A percentile compares a stretch with the other conserved stretches of the same genome.
Evolutionary conservation across 805 yeast species (phyloP).

Genomic region (Ogataea ganodermae): DNA sequence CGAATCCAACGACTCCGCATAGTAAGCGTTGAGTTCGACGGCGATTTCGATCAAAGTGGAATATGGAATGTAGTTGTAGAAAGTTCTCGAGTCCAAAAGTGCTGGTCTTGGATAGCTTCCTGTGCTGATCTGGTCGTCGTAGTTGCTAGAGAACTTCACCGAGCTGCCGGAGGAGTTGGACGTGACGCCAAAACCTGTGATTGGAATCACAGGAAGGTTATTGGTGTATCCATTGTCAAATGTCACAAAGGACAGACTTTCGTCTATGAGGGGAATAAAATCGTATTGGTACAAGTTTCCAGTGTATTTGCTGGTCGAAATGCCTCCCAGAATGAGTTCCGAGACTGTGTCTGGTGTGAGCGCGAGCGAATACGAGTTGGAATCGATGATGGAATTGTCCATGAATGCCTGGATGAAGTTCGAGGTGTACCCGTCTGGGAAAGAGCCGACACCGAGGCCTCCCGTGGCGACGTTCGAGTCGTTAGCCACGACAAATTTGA

Average conservation of each 20-base stretch:
- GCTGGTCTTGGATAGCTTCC: conserved; percentile 50
- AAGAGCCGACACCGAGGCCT: conserved; percentile 48
- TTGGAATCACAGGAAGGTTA: conserved; percentile 45
- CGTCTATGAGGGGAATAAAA: conserved; percentile 44
- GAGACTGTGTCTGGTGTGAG: conserved; percentile 36
- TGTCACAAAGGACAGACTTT: conserved; percentile 10
- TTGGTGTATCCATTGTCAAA: conserved; percentile 21
- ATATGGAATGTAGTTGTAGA: conserved; percentile 54
- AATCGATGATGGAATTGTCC: conserved; percentile 32
- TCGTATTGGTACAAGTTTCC: conserved; percentile 54
- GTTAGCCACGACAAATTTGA: conserved; percentile 42
- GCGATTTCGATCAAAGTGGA: conserved; percentile 61
- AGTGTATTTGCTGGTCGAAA: conserved; percentile 46
- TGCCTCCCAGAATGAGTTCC: conserved; percentile 56
- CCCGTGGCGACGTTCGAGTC: conserved; percentile 42
- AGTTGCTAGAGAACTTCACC: conserved; percentile 33
- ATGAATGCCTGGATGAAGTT: conserved; percentile 40
- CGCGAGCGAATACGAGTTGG: conserved; percentile 48
- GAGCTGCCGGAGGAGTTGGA: conserved; percentile 30
- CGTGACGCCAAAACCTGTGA: conserved; percentile 46
- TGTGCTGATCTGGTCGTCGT: conserved; percentile 41
- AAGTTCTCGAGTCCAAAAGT: conserved; percentile 56
- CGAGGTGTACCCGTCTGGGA: conserved; percentile 22
- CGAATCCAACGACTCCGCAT: conserved; percentile 42
- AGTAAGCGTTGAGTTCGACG: conserved; percentile 68